phyloP scores from a whole-genome alignment of 306 rosid genomes.

The Cajanus cajan region DNA sequence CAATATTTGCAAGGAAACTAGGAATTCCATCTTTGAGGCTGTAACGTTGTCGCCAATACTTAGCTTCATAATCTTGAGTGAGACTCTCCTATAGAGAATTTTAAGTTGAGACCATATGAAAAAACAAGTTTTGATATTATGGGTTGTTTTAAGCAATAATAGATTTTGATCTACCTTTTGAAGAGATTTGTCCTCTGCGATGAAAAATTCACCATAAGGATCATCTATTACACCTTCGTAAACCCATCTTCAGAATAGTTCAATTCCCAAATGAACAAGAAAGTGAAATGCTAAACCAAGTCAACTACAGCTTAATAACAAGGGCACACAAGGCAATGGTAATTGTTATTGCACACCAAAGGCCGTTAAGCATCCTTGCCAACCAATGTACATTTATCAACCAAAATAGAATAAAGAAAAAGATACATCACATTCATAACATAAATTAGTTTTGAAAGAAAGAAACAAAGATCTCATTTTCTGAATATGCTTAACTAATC shows the following conservation, averaged over 20 bases:
- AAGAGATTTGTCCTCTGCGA: conserved; percentile 87
- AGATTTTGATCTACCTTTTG: conserved; percentile 60
- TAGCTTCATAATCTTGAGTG: conserved; percentile 85
- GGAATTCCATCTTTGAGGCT: conserved; percentile 99
- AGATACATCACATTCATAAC: neutral
- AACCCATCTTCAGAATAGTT: conserved; percentile 73
- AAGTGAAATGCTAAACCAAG: conserved; percentile 26
- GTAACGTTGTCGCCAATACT: conserved; percentile 92
- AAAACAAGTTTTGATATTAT: conserved; percentile 23
- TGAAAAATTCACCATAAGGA: conserved; percentile 95
- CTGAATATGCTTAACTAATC: no score
- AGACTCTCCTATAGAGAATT: conserved; percentile 79
- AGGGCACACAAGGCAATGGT: neutral
- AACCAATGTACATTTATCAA: conserved; percentile 14
- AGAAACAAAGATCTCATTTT: no score
- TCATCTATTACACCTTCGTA: conserved; percentile 97
- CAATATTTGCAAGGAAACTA: conserved; percentile 76
- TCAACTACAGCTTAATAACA: neutral
- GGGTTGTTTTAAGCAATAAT: conserved; percentile 13
- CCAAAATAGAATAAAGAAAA: neutral
- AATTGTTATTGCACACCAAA: conserved; percentile 15
- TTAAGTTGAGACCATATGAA: conserved; percentile 31
- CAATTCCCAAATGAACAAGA: conserved; percentile 33
- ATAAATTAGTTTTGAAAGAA: neutral
- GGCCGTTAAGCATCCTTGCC: neutral